These are phyloP conservation scores for Kwoniella pini DNA, from an alignment of 768 basidiomycete species.

Conservation along the genomic window DNA sequence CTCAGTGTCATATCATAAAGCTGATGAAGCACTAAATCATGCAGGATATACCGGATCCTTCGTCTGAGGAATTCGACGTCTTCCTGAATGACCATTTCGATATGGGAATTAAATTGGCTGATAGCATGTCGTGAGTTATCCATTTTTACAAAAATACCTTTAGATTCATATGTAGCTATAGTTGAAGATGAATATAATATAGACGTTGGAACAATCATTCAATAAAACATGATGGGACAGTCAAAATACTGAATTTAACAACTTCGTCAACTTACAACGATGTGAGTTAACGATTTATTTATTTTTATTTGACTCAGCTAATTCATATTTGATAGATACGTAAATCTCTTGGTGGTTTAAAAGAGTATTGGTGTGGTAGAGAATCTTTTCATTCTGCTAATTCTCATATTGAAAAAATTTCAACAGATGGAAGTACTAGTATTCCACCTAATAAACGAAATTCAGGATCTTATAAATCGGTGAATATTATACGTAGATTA, in stretches of 20 bases:
- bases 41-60: constrained; percentile 37
- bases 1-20: too few species aligned
- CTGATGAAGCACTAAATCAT: not conserved
- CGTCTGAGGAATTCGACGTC: constrained; percentile 25
- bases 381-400: constrained; percentile 21
- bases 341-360: constrained; percentile 25
- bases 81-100: constrained; percentile 39
- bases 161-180: too few species aligned
- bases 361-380: constrained; percentile 45
- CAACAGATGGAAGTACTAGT: not conserved
- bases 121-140: constrained; percentile 38
- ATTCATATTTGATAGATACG: constrained; percentile 8
- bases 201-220: constrained; percentile 41
- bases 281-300: not conserved
- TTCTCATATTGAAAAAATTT: not conserved
- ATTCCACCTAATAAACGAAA: constrained; percentile 4
- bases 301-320: not conserved
- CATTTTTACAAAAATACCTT: too few species aligned
- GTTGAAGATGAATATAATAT: too few species aligned
- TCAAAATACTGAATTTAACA: constrained; percentile 35
- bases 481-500: constrained; percentile 14
- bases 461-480: constrained; percentile 12
- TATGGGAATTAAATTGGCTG: constrained; percentile 27
- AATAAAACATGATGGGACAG: constrained; percentile 31
- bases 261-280: constrained; percentile 9